Evolutionary conservation across 352 stramenopile genomes (phyloP).

Genomic region (Phytopythium chamaehyphon): DNA sequence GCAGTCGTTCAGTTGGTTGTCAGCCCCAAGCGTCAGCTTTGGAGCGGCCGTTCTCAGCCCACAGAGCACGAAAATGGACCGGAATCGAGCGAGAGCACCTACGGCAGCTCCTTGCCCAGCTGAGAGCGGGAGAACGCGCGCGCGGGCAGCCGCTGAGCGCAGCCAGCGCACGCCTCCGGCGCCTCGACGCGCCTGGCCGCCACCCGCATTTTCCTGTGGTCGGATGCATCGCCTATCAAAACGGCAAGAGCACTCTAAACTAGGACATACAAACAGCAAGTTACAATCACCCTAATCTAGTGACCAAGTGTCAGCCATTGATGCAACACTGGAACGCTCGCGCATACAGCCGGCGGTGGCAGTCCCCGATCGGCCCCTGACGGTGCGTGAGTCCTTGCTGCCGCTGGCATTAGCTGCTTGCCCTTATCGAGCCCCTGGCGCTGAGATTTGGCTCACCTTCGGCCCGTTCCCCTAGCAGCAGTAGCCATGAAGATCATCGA

Average conservation of each 20-base stretch:
- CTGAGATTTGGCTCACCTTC: too few relatives aligned
- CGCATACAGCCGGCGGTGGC: background rate
- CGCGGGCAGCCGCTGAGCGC: slow-evolving; percentile 9
- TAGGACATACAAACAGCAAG: too few relatives aligned
- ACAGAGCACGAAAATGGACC: background rate
- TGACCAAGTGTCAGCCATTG: too few relatives aligned
- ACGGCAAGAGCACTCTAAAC: too few relatives aligned
- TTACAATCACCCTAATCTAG: too few relatives aligned
- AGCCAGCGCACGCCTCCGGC: slow-evolving; percentile 20
- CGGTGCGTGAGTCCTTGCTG: background rate
- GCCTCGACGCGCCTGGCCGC: slow-evolving; percentile 1
- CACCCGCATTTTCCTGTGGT: slow-evolving; percentile 9
- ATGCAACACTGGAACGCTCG: slow-evolving; percentile 4
- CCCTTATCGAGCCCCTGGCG: too few relatives aligned
- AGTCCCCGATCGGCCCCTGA: too few relatives aligned
- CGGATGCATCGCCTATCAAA: background rate
- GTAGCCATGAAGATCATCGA: slow-evolving; percentile 90
- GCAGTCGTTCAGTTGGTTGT: too few relatives aligned
- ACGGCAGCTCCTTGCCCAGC: slow-evolving; percentile 36
- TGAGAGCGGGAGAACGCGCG: slow-evolving; percentile 51
- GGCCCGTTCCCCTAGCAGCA: too few relatives aligned
- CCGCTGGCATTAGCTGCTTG: background rate
- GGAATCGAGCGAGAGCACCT: slow-evolving; percentile 12
- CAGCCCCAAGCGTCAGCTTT: background rate
- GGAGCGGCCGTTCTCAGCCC: background rate